A percentile compares a stretch with the other conserved stretches of the same genome.
Conservation (phyloP, 257 asterid species). For the Capsicum rhomboideum region DNA sequence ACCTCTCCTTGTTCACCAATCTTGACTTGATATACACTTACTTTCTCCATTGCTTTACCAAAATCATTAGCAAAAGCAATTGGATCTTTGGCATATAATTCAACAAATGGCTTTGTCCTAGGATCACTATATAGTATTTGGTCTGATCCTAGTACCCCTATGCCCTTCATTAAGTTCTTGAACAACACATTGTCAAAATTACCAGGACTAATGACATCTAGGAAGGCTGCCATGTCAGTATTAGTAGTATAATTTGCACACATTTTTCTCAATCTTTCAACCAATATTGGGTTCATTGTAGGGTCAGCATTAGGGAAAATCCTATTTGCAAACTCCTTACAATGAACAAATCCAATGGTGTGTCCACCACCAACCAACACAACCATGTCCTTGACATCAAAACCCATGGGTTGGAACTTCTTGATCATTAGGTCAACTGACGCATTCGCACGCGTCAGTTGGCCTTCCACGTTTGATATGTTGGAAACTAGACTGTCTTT, state of each 20-base stretch:
- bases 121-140: conserved; percentile 43
- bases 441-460: conserved; percentile 51
- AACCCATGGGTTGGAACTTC: conserved; percentile 32
- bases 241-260: conserved; percentile 42
- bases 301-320: conserved; percentile 52
- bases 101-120: conserved; percentile 65
- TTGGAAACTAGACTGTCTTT: conserved; percentile 40
- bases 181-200: conserved; percentile 70
- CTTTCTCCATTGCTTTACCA: conserved; percentile 53
- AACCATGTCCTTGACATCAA: conserved; percentile 58
- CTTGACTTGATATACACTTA: conserved; percentile 31
- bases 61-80: conserved; percentile 50
- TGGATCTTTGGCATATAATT: conserved; percentile 52
- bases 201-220: conserved; percentile 75
- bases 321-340: conserved; percentile 50
- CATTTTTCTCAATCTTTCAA: conserved; percentile 30
- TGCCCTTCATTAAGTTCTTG: conserved; percentile 40
- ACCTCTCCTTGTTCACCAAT: conserved; percentile 71
- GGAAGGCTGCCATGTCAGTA: conserved; percentile 47
- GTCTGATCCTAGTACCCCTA: conserved; percentile 57
- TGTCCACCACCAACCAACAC: conserved; percentile 68
- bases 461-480: conserved; percentile 51
- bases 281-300: conserved; percentile 47
- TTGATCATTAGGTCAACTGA: conserved; percentile 34
- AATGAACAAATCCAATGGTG: conserved; percentile 79